These are phyloP conservation scores for Sisymbrium altissimum DNA, from an alignment of 345 rosid species.

Conservation along the genomic window DNA sequence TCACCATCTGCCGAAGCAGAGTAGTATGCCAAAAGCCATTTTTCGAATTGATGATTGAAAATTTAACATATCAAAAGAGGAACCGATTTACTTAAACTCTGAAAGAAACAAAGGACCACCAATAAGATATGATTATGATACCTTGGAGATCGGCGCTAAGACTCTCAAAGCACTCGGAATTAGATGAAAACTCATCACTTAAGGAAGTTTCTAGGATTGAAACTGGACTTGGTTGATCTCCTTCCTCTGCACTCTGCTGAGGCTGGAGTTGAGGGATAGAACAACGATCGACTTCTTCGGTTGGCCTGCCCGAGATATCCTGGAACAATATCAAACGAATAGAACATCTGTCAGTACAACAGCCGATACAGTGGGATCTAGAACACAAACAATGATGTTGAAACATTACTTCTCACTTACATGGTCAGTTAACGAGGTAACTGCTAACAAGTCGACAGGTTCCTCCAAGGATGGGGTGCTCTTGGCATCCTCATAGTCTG, in stretches of 20 bases:
- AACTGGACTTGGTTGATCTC: slow-evolving; percentile 81
- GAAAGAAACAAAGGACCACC: neutral
- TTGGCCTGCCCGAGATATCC: slow-evolving; percentile 39
- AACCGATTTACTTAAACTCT: neutral
- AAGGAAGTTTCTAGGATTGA: slow-evolving; percentile 75
- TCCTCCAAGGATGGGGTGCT: slow-evolving; percentile 27
- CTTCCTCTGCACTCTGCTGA: slow-evolving; percentile 51
- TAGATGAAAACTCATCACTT: slow-evolving; percentile 63
- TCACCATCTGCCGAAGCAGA: neutral
- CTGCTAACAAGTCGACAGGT: slow-evolving; percentile 28
- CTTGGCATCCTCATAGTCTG: slow-evolving; percentile 34
- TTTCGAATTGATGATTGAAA: neutral
- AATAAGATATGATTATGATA: slow-evolving; percentile 22
- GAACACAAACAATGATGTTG: slow-evolving; percentile 32
- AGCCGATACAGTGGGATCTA: neutral
- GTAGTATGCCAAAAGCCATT: neutral
- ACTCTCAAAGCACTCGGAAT: slow-evolving; percentile 84
- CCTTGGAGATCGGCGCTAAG: slow-evolving; percentile 85
- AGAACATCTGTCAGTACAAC: neutral
- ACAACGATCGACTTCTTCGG: slow-evolving; percentile 29
- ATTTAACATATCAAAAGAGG: neutral
- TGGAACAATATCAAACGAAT: slow-evolving; percentile 30
- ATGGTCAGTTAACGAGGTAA: slow-evolving; percentile 23
- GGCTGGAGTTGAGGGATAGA: slow-evolving; percentile 42
- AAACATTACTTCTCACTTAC: slow-evolving; percentile 20